phyloP scores from a whole-genome alignment of 2,329 filamentous ascomycete genomes.

The Fusarium vanettenii region DNA sequence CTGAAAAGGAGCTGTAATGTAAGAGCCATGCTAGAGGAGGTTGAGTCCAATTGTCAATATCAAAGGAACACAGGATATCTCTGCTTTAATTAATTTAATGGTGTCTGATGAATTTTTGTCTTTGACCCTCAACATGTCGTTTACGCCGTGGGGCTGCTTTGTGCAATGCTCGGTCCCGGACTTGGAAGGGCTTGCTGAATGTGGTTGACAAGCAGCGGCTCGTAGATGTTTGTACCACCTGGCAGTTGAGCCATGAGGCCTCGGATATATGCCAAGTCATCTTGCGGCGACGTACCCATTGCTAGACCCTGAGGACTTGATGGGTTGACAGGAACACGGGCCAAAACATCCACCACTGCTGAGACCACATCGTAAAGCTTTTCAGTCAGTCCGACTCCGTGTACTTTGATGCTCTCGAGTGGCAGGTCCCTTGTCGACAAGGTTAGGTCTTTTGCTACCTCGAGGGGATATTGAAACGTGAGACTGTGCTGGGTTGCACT shows the following conservation, averaged over 20 bases:
- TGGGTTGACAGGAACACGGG: constrained; percentile 52
- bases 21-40: not conserved
- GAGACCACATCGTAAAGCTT: constrained; percentile 60
- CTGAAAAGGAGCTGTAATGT: constrained; percentile 21
- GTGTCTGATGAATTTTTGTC: not conserved
- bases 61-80: not conserved
- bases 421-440: constrained; percentile 53
- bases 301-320: constrained; percentile 40
- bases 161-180: constrained; percentile 21
- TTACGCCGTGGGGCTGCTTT: constrained; percentile 1
- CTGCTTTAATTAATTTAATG: not conserved
- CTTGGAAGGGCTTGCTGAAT: constrained; percentile 50
- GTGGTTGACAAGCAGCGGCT: constrained; percentile 54
- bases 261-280: constrained; percentile 53
- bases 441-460: constrained; percentile 54
- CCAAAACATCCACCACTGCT: constrained; percentile 57
- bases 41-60: not conserved
- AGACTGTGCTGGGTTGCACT: constrained; percentile 48
- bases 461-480: constrained; percentile 57
- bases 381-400: constrained; percentile 59
- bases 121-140: not conserved
- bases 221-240: constrained; percentile 52
- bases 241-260: constrained; percentile 53
- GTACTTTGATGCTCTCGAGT: constrained; percentile 53
- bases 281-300: constrained; percentile 47